Percentiles rank a stretch among this genome's conserved stretches.
Conservation (phyloP, 768 basidiomycete genomes). For the Russula abietina region DNA sequence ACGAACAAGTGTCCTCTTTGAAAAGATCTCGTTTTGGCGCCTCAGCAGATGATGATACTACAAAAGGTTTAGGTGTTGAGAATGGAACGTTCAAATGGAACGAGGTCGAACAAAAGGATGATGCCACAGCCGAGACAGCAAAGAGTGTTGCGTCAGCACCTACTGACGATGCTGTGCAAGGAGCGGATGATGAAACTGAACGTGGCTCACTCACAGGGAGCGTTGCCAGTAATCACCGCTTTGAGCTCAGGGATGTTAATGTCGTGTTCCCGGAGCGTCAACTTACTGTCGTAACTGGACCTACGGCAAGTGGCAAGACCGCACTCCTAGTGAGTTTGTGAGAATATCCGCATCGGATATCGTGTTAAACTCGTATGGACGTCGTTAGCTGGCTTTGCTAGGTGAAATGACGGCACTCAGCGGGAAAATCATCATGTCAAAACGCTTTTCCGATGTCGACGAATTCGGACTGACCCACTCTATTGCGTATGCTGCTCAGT, state of each 20-base stretch:
- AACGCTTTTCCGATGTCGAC: conserved; percentile 54
- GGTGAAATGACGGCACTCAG: conserved; percentile 63
- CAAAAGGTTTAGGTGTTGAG: conserved; percentile 42
- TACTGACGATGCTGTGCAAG: conserved; percentile 19
- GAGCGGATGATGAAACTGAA: conserved; percentile 26
- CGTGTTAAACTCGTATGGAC: neutral
- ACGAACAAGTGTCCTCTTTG: conserved; percentile 51
- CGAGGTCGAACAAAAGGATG: conserved; percentile 37
- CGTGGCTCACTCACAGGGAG: conserved; percentile 21
- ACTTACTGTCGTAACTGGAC: conserved; percentile 67
- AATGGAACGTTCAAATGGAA: conserved; percentile 55
- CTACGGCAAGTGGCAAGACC: conserved; percentile 80
- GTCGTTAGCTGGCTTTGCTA: conserved; percentile 54
- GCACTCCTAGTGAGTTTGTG: conserved; percentile 53
- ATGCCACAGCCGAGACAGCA: conserved; percentile 25
- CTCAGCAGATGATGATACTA: conserved; percentile 25
- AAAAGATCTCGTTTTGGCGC: conserved; percentile 35
- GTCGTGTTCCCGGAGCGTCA: conserved; percentile 67
- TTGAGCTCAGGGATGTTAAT: conserved; percentile 61
- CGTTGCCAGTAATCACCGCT: conserved; percentile 40
- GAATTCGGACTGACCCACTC: conserved; percentile 52
- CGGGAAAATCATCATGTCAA: conserved; percentile 58
- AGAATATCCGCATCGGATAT: neutral
- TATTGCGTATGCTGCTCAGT: conserved; percentile 45
- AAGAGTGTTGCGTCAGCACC: conserved; percentile 4